phyloP scores from a whole-genome alignment of 306 rosid genomes.

The Cucurbita maxima region DNA sequence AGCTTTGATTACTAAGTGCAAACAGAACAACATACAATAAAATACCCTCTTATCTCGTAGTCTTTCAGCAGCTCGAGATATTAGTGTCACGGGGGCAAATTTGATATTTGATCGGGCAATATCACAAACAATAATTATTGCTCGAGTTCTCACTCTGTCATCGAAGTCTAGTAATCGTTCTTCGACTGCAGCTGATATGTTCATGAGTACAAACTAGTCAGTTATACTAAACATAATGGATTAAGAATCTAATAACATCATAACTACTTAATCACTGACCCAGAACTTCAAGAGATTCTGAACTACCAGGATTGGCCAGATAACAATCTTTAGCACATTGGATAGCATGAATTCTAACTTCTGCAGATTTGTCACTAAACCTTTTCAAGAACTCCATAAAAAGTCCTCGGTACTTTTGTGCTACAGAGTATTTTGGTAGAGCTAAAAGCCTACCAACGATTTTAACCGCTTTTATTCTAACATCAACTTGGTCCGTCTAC shows the following conservation, averaged over 20 bases:
- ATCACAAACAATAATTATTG: slow-evolving; percentile 76
- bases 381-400: slow-evolving; percentile 69
- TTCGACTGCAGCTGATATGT: slow-evolving; percentile 61
- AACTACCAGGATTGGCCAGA: slow-evolving; percentile 32
- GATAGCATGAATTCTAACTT: slow-evolving; percentile 71
- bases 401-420: slow-evolving; percentile 46
- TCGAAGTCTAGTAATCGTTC: slow-evolving; percentile 60
- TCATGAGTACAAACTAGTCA: slow-evolving; percentile 14
- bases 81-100: slow-evolving; percentile 37
- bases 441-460: slow-evolving; percentile 73
- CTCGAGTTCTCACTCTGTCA: slow-evolving; percentile 78
- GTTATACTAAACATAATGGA: slow-evolving; percentile 8
- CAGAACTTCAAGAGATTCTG: slow-evolving; percentile 51
- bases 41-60: slow-evolving; percentile 82
- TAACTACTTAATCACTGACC: slow-evolving; percentile 37
- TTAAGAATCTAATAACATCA: slow-evolving; percentile 5
- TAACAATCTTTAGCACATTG: slow-evolving; percentile 61
- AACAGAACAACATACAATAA: slow-evolving; percentile 2
- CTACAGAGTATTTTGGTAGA: slow-evolving; percentile 45
- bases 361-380: slow-evolving; percentile 78
- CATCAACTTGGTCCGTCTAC: slow-evolving; percentile 92
- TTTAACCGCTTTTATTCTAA: slow-evolving; percentile 79
- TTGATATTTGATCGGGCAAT: slow-evolving; percentile 49
- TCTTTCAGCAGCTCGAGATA: slow-evolving; percentile 57
- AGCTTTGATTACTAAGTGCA: neutral